Evolutionary conservation across 352 stramenopile genomes (phyloP), one percentile per base, ranked within the genome.

Genomic region (Pythium aphanidermatum): DNA sequence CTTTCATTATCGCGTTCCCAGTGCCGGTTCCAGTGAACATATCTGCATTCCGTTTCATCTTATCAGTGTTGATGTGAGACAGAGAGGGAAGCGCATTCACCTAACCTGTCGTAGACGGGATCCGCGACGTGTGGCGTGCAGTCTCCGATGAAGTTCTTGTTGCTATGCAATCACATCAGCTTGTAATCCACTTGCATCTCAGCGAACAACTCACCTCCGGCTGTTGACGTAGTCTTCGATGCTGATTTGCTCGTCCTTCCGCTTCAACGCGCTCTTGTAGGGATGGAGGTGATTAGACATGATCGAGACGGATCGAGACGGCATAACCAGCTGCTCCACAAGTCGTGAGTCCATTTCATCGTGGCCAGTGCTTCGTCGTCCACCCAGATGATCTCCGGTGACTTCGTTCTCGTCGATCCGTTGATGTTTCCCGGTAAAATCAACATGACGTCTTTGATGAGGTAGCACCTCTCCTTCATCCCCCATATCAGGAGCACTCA

Each of bases 1-100:
- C 61, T 84, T 27, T 94, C 77, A 43, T 66, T 91, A 24, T 92
- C 82, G 27, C 51, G 86, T 53, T 91, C 78, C 82, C 82, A 94
- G 17, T 88, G 58, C 25, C 76, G 54, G 14, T 70, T 71, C 24
- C 74, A 81, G 20, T 87, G 60, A 30, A 91, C 60, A 36, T 92
- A 88, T 48, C 68, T 87, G 45, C 13, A 30, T 29, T n/a, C n/a
- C n/a, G n/a, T n/a, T n/a, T n/a, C n/a, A n/a, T n/a, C n/a, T n/a
- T n/a, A n/a, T n/a, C n/a, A n/a, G n/a, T n/a, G n/a, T n/a, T n/a
- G n/a, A n/a, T n/a, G n/a, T n/a, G n/a, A n/a, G n/a, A n/a, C n/a
- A n/a, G n/a, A n/a, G n/a, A 40, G 2, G 11, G 2, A 48, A 20
- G 14, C 14, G 11, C 5, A 5, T n/a, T 13, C 10, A 32, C 27